Conservation (phyloP, 140 eudicot species). For the Erigeron philadelphicus region DNA sequence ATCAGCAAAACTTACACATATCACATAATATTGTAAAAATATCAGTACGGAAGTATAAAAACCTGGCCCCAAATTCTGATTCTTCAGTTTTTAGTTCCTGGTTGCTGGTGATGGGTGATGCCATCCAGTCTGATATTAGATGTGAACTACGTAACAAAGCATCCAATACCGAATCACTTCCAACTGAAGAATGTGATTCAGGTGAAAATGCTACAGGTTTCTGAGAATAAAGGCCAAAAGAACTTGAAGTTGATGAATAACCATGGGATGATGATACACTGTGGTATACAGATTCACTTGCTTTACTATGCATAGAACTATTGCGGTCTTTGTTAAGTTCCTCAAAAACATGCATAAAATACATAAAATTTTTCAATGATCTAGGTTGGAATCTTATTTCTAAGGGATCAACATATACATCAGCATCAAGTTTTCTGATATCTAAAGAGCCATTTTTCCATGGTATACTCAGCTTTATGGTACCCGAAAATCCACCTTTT, state of each 20-base stretch:
- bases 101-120: conserved; percentile 43
- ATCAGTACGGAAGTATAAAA: conserved; percentile 9
- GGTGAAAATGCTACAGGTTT: conserved; percentile 31
- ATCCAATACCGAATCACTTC: conserved; percentile 37
- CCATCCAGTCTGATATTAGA: conserved; percentile 87
- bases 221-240: conserved; percentile 27
- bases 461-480: conserved; percentile 67
- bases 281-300: conserved; percentile 38
- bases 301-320: conserved; percentile 23
- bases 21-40: not conserved
- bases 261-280: conserved; percentile 37
- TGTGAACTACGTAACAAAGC: conserved; percentile 66
- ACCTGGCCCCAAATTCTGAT: conserved; percentile 90
- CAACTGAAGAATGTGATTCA: conserved; percentile 31
- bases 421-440: conserved; percentile 77
- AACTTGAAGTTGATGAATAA: conserved; percentile 28
- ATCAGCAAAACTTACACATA: conserved; percentile 16
- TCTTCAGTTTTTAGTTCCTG: conserved; percentile 45
- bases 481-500: conserved; percentile 84
- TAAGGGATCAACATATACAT: conserved; percentile 65
- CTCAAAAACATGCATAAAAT: conserved; percentile 46
- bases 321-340: conserved; percentile 34
- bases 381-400: conserved; percentile 66
- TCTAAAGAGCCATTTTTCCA: conserved; percentile 95
- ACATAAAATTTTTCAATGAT: conserved; percentile 47